These are phyloP conservation scores for Artemisia annua DNA, from an alignment of 129 eudicot genomes.

Conservation along the genomic window DNA sequence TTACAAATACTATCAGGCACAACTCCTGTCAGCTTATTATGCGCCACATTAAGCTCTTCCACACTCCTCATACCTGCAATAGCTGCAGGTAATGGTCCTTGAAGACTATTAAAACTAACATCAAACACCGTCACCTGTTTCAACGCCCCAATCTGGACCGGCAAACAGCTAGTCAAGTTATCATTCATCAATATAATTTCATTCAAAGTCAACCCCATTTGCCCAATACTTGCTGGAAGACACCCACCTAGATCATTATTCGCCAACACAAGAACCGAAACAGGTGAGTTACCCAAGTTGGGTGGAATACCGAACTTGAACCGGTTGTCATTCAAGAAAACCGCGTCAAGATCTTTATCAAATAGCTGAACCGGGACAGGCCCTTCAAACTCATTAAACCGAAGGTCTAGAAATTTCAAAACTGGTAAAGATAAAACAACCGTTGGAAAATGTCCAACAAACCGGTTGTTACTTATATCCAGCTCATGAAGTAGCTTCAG, in stretches of 20 bases:
- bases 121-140: conserved; percentile 75
- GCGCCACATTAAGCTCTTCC: conserved; percentile 80
- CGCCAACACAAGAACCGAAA: conserved; percentile 85
- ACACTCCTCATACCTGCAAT: conserved; percentile 59
- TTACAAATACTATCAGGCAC: conserved; percentile 63
- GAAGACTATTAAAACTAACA: conserved; percentile 62
- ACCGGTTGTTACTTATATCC: conserved; percentile 75
- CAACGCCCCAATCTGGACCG: conserved; percentile 57
- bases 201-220: conserved; percentile 75
- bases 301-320: conserved; percentile 75
- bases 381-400: conserved; percentile 96
- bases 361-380: conserved; percentile 65
- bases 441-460: conserved; percentile 64
- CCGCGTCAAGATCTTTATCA: conserved; percentile 78
- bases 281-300: conserved; percentile 89
- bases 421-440: conserved; percentile 61
- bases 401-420: conserved; percentile 73
- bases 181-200: conserved; percentile 76
- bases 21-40: conserved; percentile 71
- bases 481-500: conserved; percentile 64
- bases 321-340: conserved; percentile 80
- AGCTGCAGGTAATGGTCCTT: conserved; percentile 56
- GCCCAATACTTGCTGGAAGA: conserved; percentile 84
- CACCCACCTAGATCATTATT: conserved; percentile 86
- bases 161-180: conserved; percentile 73